phyloP scores from a whole-genome alignment of 1,284 basidiomycete species.

The Sporisorium reilianum region DNA sequence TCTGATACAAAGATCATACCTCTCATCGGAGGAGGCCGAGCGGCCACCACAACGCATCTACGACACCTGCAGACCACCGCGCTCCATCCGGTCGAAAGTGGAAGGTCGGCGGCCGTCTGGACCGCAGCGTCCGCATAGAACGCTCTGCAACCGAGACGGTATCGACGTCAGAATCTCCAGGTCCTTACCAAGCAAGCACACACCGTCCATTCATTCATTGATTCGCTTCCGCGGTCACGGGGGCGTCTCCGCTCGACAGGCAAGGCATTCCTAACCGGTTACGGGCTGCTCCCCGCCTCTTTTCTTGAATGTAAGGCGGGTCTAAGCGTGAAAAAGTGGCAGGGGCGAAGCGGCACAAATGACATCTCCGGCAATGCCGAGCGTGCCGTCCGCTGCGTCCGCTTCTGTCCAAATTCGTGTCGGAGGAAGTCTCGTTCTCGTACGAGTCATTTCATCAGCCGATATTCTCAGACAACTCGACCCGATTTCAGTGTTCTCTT shows the following conservation, averaged over 20 bases:
- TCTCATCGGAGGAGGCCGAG: slow-evolving; percentile 10
- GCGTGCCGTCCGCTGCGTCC: neutral
- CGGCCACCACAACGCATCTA: too few relatives aligned
- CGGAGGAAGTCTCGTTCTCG: neutral
- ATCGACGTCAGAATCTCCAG: slow-evolving; percentile 39
- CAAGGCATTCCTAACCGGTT: neutral
- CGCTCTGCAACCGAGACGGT: slow-evolving; percentile 21
- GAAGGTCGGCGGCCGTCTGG: slow-evolving; percentile 12
- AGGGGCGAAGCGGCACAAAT: slow-evolving; percentile 13
- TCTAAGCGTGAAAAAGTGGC: slow-evolving; percentile 7
- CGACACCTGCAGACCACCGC: too few relatives aligned
- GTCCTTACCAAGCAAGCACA: too few relatives aligned
- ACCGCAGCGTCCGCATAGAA: slow-evolving; percentile 12
- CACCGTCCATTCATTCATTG: too few relatives aligned
- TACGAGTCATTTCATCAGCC: neutral
- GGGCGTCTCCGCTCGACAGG: neutral
- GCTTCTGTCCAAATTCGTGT: neutral
- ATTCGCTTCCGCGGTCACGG: slow-evolving; percentile 4
- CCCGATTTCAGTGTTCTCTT: too few relatives aligned
- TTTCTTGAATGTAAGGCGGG: too few relatives aligned
- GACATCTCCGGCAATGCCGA: slow-evolving; percentile 16
- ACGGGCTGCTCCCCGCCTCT: neutral
- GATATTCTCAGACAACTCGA: too few relatives aligned
- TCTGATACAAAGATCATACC: neutral
- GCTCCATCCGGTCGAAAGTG: slow-evolving; percentile 11